Evolutionary conservation across 75 land plant genomes (phyloP), one percentile per base, ranked within the genome.

Genomic region (Picea glauca): DNA sequence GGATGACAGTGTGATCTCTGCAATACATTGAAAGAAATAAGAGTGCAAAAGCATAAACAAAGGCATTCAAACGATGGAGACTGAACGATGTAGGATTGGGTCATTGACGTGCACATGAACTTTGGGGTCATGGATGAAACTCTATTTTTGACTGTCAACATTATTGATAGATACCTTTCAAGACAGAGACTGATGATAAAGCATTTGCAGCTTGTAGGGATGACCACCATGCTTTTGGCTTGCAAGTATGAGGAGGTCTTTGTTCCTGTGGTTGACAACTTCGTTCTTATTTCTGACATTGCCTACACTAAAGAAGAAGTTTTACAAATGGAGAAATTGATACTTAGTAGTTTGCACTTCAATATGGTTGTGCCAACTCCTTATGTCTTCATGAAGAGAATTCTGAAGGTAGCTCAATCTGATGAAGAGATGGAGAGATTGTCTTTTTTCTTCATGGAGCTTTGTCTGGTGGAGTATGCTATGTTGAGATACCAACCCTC

Each of bases 191-290:
- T 93, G 13, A 78, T 86, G 30, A 87, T 96, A 65, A 96, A 93
- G 84, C 85, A 93, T 68, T 91, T 96, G 50, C 99, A 96, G 73
- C 83, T 96, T 40, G 99, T 96, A 32, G 99, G 99, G 0, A 86
- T 96, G 13, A 92, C 92, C 11, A 93, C 26, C 26, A 26, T 26
- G 26, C 26, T 26, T 26, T 26, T 26, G 26, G 26, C 26, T 26
- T 26, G 26, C 84, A 96, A 96, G 78, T 96, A 93, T 79, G 96
- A 96, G 79, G 99, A 96, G 74, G 92, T 96, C 3, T 85, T 86
- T 63, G 99, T 95, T 38, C 99, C 99, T n/a, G 83, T 83, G 11
- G 91, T 91, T n/a, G 87, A 88, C 33, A 90, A 91, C 78, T 81
- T 96, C 4, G 85, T 93, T 43, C 62, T 85, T 12, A 96, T 96